Base-by-base conservation (phyloP, 148 eudicot species). In the Linanthus parryae region DNA sequence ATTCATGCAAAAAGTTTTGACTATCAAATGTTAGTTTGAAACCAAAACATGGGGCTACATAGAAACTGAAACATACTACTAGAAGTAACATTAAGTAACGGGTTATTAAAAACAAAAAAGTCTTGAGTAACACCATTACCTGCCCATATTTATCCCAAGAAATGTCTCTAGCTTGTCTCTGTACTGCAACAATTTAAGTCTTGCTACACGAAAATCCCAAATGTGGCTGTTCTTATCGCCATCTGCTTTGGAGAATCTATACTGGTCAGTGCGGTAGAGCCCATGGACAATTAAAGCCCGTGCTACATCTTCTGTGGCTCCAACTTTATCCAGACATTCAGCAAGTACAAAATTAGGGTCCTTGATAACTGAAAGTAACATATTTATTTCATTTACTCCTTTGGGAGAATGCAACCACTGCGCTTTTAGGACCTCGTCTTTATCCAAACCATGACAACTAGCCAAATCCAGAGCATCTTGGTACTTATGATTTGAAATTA, bases 91-190 rank as follows among this genome's bases (percentile, higher is more conserved):
- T 12, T 21, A 8, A 38, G 7, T 29, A 31, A 15, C 3, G 40
- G 21, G 35, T 37, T 13, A 50, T 17, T 30, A 41, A 0, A 23
- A 34, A 57, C 23, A 34, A 15, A 22, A 1, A 43, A 45, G n/a
- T n/a, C 34, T 20, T 22, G 36, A 27, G 53, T n/a, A 30, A 29
- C 41, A 60, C 24, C 44, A 57, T 54, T 73, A 92, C 99, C 99
- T 87, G 84, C 96, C 96, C 96, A 81, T 87, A 72, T 87, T 87
- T 58, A 92, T 82, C 30, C 99, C 99, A 64, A 92, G 81, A 72
- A 87, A 92, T 43, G 99, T 87, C 66, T 92, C 96, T 58, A 92
- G 82, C 76, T 88, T 79, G 70, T 92, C 99, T 72, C 68, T 72
- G 73, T 75, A 87, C 56, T 84, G 99, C 73, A 92, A 64, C 44